Conservation (phyloP, 495 filamentous ascomycete genomes). For the Aspergillus heteromorphus region DNA sequence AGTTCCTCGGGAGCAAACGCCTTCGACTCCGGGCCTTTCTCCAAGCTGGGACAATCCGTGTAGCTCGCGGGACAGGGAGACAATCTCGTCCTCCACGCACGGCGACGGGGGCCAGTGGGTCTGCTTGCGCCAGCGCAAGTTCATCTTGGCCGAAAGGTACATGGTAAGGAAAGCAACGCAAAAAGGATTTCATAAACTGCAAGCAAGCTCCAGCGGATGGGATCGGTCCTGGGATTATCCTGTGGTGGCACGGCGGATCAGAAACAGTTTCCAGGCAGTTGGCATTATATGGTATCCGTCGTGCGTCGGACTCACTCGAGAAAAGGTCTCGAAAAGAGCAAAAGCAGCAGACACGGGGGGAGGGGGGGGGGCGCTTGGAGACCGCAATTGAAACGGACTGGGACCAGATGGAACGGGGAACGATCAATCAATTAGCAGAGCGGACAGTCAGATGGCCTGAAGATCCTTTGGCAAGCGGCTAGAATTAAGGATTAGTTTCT, state of each 20-base stretch:
- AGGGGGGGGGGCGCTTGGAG: not conserved
- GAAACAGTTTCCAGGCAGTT: constrained; percentile 14
- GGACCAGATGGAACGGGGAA: constrained; percentile 3
- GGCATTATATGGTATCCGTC: constrained; percentile 18
- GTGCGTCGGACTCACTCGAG: constrained; percentile 15
- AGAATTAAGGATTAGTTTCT: constrained; percentile 15
- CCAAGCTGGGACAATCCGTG: constrained; percentile 27
- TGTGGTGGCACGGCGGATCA: constrained; percentile 13
- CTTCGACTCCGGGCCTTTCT: constrained; percentile 34
- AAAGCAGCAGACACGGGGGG: constrained; percentile 4
- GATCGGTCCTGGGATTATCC: constrained; percentile 11
- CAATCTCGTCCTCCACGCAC: constrained; percentile 40
- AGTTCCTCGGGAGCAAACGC: constrained; percentile 34
- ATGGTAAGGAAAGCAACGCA: constrained; percentile 3
- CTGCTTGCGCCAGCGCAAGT: constrained; percentile 23
- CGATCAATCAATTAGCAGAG: constrained; percentile 1
- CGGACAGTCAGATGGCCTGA: not conserved
- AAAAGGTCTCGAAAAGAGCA: constrained; percentile 11
- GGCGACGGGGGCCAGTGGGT: constrained; percentile 38
- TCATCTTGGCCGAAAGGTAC: constrained; percentile 20
- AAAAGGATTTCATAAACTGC: constrained; percentile 2
- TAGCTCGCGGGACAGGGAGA: constrained; percentile 38
- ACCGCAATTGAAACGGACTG: not conserved
- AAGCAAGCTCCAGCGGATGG: constrained; percentile 2
- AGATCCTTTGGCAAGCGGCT: not conserved